Evolutionary conservation across 108 stramenopile genomes (phyloP).

Genomic region (Skeletonema marinoi): DNA sequence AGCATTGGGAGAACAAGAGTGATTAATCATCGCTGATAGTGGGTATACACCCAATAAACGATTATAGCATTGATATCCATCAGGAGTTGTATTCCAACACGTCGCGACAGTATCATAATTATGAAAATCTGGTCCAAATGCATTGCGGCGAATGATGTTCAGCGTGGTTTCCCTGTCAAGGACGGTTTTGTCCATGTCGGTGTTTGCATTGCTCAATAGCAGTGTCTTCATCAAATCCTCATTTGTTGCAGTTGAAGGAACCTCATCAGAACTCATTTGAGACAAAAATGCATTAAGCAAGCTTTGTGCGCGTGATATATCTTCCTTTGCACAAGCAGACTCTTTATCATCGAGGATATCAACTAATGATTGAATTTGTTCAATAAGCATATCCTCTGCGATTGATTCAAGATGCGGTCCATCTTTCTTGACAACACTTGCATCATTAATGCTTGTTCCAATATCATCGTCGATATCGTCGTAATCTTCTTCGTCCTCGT

Average conservation of each 20-base stretch:
- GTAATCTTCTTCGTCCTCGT: neutral
- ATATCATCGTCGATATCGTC: neutral
- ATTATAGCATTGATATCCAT: slow-evolving; percentile 27
- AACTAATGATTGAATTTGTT: slow-evolving; percentile 49
- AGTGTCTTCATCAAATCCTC: slow-evolving; percentile 22
- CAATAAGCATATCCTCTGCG: slow-evolving; percentile 52
- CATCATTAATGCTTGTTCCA: neutral
- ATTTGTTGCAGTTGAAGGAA: slow-evolving; percentile 4
- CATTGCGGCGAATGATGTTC: slow-evolving; percentile 64
- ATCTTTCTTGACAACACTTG: neutral
- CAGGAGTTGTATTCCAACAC: slow-evolving; percentile 24
- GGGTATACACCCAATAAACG: slow-evolving; percentile 76
- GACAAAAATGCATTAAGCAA: slow-evolving; percentile 20
- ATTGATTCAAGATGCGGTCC: slow-evolving; percentile 50
- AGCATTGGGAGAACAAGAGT: slow-evolving; percentile 78
- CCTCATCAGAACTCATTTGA: slow-evolving; percentile 45
- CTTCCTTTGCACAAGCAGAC: slow-evolving; percentile 1
- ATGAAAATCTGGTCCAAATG: slow-evolving; percentile 84
- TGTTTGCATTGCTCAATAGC: neutral
- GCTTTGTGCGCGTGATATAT: neutral
- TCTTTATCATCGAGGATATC: neutral
- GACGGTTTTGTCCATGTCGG: neutral
- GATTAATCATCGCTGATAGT: slow-evolving; percentile 87
- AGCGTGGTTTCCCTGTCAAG: slow-evolving; percentile 46
- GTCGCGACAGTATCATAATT: slow-evolving; percentile 54